Conservation (phyloP, 179 eudicot species). For the Spinacia oleracea region DNA sequence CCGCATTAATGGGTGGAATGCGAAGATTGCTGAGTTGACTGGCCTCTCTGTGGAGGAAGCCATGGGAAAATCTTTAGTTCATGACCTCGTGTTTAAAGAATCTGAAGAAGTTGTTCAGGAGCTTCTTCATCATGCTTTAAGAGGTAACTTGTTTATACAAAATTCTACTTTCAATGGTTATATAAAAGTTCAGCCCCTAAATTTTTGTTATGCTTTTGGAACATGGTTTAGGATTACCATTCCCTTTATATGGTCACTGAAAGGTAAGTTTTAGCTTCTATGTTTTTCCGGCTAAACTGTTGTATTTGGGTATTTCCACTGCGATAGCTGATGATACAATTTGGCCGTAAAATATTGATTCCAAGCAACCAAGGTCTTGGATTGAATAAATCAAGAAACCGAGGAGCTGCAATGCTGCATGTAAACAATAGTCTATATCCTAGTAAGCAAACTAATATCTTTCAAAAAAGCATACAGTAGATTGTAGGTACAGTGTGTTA, state of each 20-base stretch:
- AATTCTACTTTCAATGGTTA: background rate
- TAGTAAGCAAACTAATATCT: background rate
- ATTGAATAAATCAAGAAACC: background rate
- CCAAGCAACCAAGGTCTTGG: background rate
- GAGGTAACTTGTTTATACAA: conserved; percentile 50
- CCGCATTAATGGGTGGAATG: conserved; percentile 91
- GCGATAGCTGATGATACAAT: background rate
- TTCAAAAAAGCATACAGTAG: background rate
- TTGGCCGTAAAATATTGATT: background rate
- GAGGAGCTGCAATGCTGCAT: background rate
- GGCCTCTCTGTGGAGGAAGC: conserved; percentile 85
- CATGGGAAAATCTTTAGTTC: conserved; percentile 84
- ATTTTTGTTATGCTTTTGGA: background rate
- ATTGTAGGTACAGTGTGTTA: background rate
- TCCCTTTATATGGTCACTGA: background rate
- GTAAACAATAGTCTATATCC: background rate
- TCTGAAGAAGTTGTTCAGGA: conserved; percentile 63
- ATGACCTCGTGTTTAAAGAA: conserved; percentile 67
- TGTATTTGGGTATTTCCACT: background rate
- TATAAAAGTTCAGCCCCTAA: background rate
- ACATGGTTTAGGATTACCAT: background rate
- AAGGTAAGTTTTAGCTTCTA: background rate
- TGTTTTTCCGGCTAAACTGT: background rate
- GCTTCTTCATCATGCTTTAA: conserved; percentile 65
- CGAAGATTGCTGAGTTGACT: conserved; percentile 81